Evolutionary conservation across 2,329 filamentous ascomycete species (phyloP).

Genomic region (Neospermospora avenae): DNA sequence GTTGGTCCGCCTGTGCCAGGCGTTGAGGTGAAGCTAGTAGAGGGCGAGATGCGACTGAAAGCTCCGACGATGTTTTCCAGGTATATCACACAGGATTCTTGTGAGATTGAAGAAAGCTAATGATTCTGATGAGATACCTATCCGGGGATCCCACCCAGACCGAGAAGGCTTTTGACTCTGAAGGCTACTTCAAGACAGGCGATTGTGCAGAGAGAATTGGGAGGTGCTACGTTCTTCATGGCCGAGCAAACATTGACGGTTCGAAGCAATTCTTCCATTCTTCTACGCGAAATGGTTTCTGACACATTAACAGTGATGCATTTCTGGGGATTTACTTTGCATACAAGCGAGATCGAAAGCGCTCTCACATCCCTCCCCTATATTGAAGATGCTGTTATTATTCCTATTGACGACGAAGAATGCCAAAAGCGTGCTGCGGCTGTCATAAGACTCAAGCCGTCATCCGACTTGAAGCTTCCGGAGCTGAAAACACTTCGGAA

Average conservation of each 20-base stretch:
- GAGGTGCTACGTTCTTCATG: constrained; percentile 21
- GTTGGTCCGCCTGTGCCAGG: constrained; percentile 21
- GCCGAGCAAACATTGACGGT: constrained; percentile 25
- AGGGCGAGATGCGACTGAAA: constrained; percentile 24
- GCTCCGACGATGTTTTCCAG: constrained; percentile 24
- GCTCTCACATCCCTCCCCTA: constrained; percentile 21
- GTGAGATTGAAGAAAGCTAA: neutral
- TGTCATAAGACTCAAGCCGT: constrained; percentile 17
- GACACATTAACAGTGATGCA: constrained; percentile 18
- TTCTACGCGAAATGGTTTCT: constrained; percentile 3
- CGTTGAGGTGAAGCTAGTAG: constrained; percentile 24
- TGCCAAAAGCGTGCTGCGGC: constrained; percentile 22
- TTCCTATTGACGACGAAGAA: constrained; percentile 19
- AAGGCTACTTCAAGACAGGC: constrained; percentile 28
- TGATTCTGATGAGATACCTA: constrained; percentile 16
- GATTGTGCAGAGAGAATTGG: constrained; percentile 24
- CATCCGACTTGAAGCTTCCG: constrained; percentile 9
- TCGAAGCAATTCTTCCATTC: neutral
- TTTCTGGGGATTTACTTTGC: constrained; percentile 27
- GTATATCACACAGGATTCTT: constrained; percentile 9
- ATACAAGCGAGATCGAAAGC: constrained; percentile 22
- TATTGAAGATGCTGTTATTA: constrained; percentile 14
- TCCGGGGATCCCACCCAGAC: constrained; percentile 20
- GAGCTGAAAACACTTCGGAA: constrained; percentile 15
- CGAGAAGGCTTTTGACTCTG: constrained; percentile 23